Evolutionary conservation across 2,329 filamentous ascomycete genomes (phyloP).

Genomic region (Didymella pinodella): DNA sequence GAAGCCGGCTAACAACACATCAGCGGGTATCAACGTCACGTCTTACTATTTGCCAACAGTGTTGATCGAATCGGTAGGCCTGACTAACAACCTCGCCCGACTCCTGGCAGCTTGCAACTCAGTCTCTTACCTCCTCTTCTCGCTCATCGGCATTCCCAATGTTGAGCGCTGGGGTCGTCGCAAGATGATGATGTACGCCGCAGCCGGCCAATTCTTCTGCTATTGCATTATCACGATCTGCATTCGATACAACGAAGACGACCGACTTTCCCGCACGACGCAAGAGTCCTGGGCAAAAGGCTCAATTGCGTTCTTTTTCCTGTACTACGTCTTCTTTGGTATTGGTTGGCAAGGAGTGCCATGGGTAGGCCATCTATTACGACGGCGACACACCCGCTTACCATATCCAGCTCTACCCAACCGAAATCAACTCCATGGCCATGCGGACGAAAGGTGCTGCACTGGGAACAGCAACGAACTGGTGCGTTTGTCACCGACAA

Average conservation of each 20-base stretch:
- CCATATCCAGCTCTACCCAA: conserved; percentile 49
- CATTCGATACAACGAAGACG: conserved; percentile 53
- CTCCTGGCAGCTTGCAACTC: conserved; percentile 65
- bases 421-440: conserved; percentile 59
- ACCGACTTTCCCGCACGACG: conserved; percentile 21
- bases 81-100: conserved; percentile 60
- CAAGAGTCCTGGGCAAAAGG: conserved; percentile 48
- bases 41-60: conserved; percentile 66
- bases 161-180: conserved; percentile 63
- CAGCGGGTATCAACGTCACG: conserved; percentile 50
- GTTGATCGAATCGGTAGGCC: conserved; percentile 64
- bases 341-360: conserved; percentile 59
- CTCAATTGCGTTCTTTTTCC: conserved; percentile 60
- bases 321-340: conserved; percentile 64
- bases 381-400: not conserved
- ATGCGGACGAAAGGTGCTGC: conserved; percentile 61
- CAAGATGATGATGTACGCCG: conserved; percentile 67
- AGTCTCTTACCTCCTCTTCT: conserved; percentile 59
- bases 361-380: conserved; percentile 37
- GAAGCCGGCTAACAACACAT: conserved; percentile 6
- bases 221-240: conserved; percentile 62
- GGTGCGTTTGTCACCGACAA: conserved; percentile 33
- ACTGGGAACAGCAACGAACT: conserved; percentile 60
- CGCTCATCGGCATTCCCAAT: conserved; percentile 56
- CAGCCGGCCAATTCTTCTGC: conserved; percentile 61